phyloP scores from a whole-genome alignment of 179 eudicot genomes.

The Beta macrorhiza region DNA sequence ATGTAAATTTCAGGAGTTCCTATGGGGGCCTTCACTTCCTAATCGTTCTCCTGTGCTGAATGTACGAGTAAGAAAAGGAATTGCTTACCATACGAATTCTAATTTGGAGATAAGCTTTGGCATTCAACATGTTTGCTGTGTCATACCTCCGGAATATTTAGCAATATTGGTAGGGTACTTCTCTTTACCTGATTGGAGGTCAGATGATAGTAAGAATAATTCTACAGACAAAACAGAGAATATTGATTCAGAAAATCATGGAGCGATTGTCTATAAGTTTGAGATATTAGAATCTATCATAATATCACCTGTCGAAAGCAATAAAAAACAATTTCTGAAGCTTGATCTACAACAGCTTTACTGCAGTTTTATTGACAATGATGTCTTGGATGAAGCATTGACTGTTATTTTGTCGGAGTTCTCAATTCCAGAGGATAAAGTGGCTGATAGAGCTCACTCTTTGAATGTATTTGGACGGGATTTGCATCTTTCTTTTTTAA shows the following conservation, averaged over 20 bases:
- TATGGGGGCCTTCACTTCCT: constrained; percentile 72
- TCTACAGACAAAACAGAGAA: constrained; percentile 19
- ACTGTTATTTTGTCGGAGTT: constrained; percentile 54
- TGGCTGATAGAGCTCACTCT: constrained; percentile 47
- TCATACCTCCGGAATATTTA: constrained; percentile 72
- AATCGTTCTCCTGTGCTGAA: constrained; percentile 60
- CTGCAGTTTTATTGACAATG: constrained; percentile 50
- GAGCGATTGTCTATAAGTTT: constrained; percentile 47
- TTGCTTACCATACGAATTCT: constrained; percentile 31
- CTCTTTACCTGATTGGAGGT: constrained; percentile 68
- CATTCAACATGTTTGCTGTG: constrained; percentile 78
- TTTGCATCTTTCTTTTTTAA: constrained; percentile 50
- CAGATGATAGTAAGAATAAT: constrained; percentile 27
- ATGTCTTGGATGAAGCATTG: constrained; percentile 37
- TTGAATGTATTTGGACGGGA: constrained; percentile 69
- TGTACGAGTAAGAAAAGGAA: constrained; percentile 49
- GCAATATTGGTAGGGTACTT: constrained; percentile 83
- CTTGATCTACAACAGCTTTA: constrained; percentile 55
- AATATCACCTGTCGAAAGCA: constrained; percentile 51
- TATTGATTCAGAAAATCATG: constrained; percentile 25
- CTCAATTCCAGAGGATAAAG: constrained; percentile 39
- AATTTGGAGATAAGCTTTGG: constrained; percentile 60
- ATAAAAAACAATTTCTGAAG: constrained; percentile 50
- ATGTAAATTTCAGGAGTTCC: constrained; percentile 40
- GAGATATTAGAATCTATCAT: constrained; percentile 68